Percentiles rank a stretch among this genome's conserved stretches.
Evolutionary conservation across 78 protist species (phyloP).

Genomic region (Isochrysis galbana): DNA sequence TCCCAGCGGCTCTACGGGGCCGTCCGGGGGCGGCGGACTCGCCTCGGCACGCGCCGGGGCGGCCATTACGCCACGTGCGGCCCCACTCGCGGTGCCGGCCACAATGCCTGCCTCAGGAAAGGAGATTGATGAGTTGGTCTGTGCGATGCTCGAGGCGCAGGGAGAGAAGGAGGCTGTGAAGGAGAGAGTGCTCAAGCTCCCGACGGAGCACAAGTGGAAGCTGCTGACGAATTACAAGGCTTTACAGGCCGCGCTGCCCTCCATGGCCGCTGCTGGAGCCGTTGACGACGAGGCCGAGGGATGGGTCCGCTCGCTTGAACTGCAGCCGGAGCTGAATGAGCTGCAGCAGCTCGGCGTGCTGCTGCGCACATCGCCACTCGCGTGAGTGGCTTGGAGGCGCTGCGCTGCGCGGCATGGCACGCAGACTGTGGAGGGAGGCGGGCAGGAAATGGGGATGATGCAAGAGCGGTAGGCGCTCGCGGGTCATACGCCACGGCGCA

Average conservation of each 20-base stretch:
- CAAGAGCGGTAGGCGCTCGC: too few species aligned
- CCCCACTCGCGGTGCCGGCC: too few species aligned
- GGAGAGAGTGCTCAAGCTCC: not conserved
- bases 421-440: not conserved
- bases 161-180: not conserved
- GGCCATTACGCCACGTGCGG: too few species aligned
- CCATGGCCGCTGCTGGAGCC: not conserved
- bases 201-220: not conserved
- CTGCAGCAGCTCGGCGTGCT: not conserved
- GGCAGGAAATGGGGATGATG: too few species aligned
- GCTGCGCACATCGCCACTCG: not conserved
- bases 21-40: too few species aligned
- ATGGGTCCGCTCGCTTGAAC: not conserved
- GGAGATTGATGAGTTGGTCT: not conserved
- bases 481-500: too few species aligned
- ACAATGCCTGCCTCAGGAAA: too few species aligned
- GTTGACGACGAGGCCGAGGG: not conserved
- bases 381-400: not conserved
- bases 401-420: not conserved
- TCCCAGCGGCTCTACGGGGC: too few species aligned
- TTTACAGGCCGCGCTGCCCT: not conserved
- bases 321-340: not conserved
- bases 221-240: not conserved
- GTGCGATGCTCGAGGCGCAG: not conserved
- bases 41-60: too few species aligned